Base-by-base conservation (phyloP, 2,329 filamentous ascomycete genomes). In the Pseudogymnoascus sp. region DNA sequence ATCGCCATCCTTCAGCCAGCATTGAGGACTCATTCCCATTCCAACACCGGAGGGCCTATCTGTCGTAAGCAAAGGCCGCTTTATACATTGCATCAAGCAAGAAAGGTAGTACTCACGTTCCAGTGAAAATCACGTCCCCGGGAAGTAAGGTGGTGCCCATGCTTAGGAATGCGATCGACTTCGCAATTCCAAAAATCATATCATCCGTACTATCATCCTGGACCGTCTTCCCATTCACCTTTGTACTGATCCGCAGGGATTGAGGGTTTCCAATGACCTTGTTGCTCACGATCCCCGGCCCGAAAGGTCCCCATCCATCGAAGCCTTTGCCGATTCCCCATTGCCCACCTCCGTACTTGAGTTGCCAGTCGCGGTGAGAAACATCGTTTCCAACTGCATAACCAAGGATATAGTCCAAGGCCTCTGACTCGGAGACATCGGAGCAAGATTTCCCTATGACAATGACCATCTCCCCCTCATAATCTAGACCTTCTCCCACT, bases 331-430 rank as follows among this genome's bases (percentile, higher is more conserved):
- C 88, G 12, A 89, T 76, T 0, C 80, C 82, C 87, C 87, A 90
- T 75, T 91, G 88, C 1, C 86, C 82, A 14, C 85, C 85, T 14
- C 86, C 86, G 42, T 79, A 81, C 73, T 85, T 82, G 65, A 89
- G 74, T 75, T 91, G 88, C 86, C 88, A 92, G 67, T 90, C 87
- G 42, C 89, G 84, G 75, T 91, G 88, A 10, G 86, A 90, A n/a
- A 93, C 82, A 72, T 93, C 90, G 74, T 93, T 90, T 62, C 89
- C 88, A 35, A 90, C 82, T 1, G 85, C 80, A 71, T 92, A 92
- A 4, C 90, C 90, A 1, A 91, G 78, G 2, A 92, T 87, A 69
- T 90, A 86, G 61, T 86, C 77, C n/a, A 92, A 77, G 0, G 89
- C 89, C 21, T 83, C 74, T 1, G 78, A 77, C 74, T 89, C 86